phyloP scores from a whole-genome alignment of 495 filamentous ascomycete species.

The Physcia stellaris region DNA sequence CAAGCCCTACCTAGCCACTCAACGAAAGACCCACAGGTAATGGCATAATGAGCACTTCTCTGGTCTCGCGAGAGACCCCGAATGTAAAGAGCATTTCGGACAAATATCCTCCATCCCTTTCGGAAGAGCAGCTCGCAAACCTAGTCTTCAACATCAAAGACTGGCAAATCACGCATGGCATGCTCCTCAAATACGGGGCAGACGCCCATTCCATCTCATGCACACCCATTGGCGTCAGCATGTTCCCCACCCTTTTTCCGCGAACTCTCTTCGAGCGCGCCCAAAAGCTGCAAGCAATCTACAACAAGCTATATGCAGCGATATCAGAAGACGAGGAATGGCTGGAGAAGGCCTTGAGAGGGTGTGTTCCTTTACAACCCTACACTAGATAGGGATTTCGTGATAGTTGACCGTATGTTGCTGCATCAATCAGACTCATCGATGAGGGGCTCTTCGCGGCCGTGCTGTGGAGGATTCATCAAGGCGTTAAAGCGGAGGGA shows the following conservation, averaged over 20 bases:
- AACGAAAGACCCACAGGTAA: no score
- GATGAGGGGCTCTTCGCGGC: constrained; percentile 50
- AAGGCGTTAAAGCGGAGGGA: constrained; percentile 56
- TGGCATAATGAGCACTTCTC: no score
- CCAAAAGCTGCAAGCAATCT: no score
- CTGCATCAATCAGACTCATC: constrained; percentile 31
- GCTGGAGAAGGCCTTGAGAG: constrained; percentile 47
- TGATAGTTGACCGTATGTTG: constrained; percentile 48
- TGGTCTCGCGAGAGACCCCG: no score
- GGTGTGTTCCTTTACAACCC: constrained; percentile 64
- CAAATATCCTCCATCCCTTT: no score
- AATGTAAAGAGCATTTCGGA: no score
- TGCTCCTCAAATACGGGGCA: constrained; percentile 52
- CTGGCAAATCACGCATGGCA: constrained; percentile 73
- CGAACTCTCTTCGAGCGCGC: constrained; percentile 55
- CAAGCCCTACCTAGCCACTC: no score
- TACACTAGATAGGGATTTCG: constrained; percentile 67
- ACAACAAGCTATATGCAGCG: no score
- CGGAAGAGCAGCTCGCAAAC: constrained; percentile 36
- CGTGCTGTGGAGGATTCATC: constrained; percentile 63
- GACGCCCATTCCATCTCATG: constrained; percentile 39
- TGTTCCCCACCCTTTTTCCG: constrained; percentile 74
- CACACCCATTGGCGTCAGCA: constrained; percentile 60
- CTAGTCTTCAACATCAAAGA: constrained; percentile 53
- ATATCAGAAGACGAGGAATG: no score